phyloP scores from a whole-genome alignment of 805 yeast species.

The Saccharomyces mikatae region DNA sequence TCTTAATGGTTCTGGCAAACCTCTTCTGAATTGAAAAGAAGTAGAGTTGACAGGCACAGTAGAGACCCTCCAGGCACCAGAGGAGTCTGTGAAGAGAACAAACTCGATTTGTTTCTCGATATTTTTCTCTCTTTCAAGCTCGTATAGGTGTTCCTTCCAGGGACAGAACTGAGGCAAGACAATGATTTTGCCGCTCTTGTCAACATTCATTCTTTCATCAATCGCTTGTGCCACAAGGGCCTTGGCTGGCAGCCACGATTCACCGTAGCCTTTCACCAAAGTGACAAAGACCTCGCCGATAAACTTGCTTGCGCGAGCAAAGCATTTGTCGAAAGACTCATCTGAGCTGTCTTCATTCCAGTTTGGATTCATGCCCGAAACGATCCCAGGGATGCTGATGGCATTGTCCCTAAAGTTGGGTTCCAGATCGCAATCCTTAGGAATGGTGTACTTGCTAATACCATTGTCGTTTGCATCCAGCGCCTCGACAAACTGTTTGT shows the following conservation, averaged over 20 bases:
- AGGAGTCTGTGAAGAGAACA: conserved; percentile 73
- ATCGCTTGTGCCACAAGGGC: conserved; percentile 67
- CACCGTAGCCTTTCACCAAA: conserved; percentile 61
- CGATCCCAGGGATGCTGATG: conserved; percentile 70
- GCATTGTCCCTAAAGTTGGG: conserved; percentile 65
- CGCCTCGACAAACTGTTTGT: conserved; percentile 80
- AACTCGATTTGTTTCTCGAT: conserved; percentile 55
- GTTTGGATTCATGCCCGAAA: conserved; percentile 72
- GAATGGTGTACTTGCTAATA: conserved; percentile 53
- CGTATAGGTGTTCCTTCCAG: conserved; percentile 89
- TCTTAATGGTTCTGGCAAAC: conserved; percentile 87
- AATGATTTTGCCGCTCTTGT: conserved; percentile 63
- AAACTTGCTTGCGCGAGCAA: conserved; percentile 61
- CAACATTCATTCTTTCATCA: conserved; percentile 46
- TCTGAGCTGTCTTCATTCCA: conserved; percentile 71
- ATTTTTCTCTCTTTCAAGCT: conserved; percentile 50
- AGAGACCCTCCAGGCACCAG: conserved; percentile 73
- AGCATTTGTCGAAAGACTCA: conserved; percentile 56
- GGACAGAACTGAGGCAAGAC: conserved; percentile 74
- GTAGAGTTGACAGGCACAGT: conserved; percentile 78
- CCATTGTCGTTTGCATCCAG: conserved; percentile 97
- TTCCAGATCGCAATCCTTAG: conserved; percentile 30
- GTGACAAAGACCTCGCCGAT: conserved; percentile 78
- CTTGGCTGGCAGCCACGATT: conserved; percentile 89
- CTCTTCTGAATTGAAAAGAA: conserved; percentile 76